Percentiles rank a stretch among this genome's conserved stretches.
These are phyloP conservation scores for Globisporangium splendens DNA, from an alignment of 352 stramenopile genomes.

Conservation along the genomic window DNA sequence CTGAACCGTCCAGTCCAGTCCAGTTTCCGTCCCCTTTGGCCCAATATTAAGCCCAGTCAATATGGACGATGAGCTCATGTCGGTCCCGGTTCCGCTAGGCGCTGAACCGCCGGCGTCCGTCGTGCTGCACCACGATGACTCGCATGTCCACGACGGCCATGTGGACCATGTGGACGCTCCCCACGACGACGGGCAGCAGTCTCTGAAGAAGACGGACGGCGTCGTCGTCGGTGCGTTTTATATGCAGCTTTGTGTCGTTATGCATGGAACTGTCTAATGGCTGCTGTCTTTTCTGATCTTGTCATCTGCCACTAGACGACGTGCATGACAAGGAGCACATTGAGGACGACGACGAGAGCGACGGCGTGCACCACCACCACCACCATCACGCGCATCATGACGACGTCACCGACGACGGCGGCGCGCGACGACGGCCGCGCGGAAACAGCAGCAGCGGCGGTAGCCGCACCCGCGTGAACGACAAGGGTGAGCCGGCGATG, in stretches of 20 bases:
- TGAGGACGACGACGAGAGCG: constrained; percentile 1
- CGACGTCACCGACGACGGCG: not conserved
- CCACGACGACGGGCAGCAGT: too few species aligned
- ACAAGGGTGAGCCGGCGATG: constrained; percentile 61
- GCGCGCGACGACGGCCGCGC: not conserved
- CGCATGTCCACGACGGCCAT: constrained; percentile 4
- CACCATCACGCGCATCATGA: not conserved
- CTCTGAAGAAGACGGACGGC: constrained; percentile 6
- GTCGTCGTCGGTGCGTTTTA: not conserved
- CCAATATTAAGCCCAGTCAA: not conserved
- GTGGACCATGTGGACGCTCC: too few species aligned
- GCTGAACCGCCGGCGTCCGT: constrained; percentile 17
- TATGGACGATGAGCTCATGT: constrained; percentile 20
- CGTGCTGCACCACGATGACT: constrained; percentile 11
- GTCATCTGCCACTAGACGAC: constrained; percentile 2
- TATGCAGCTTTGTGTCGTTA: not conserved
- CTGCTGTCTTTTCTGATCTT: too few species aligned
- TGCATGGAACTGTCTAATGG: not conserved
- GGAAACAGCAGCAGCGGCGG: not conserved
- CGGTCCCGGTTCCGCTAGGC: constrained; percentile 14
- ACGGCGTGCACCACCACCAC: not conserved
- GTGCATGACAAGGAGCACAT: constrained; percentile 4
- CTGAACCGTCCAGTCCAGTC: too few species aligned
- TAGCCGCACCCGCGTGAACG: constrained; percentile 24
- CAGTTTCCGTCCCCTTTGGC: too few species aligned